Evolutionary conservation across 345 rosid genomes (phyloP).

Genomic region (Eucalyptus leucophloia): DNA sequence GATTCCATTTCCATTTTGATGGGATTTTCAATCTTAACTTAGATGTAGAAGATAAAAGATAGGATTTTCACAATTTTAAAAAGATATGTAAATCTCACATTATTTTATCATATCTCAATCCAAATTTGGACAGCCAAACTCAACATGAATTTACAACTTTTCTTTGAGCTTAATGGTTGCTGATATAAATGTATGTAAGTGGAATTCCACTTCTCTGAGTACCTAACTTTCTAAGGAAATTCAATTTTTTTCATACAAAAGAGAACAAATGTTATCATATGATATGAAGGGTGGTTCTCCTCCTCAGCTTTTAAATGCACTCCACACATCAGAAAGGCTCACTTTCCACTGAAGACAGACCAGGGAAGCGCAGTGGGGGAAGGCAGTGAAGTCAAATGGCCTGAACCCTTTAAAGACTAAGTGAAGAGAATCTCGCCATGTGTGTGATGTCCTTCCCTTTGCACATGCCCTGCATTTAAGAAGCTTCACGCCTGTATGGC

Average conservation of each 20-base stretch:
- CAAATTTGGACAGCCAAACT: neutral
- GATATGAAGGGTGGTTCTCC: neutral
- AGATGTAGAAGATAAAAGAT: neutral
- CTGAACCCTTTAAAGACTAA: neutral
- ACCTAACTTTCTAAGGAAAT: neutral
- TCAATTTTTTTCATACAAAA: neutral
- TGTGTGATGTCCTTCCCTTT: constrained; percentile 6
- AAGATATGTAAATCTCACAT: neutral
- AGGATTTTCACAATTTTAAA: neutral
- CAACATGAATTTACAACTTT: neutral
- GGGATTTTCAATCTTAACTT: neutral
- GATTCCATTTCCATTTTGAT: neutral
- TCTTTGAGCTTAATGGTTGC: neutral
- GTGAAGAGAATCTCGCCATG: neutral
- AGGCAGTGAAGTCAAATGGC: neutral
- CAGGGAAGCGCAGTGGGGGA: neutral
- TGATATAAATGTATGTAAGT: neutral
- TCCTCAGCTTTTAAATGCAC: neutral
- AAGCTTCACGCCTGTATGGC: neutral
- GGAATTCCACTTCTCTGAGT: neutral
- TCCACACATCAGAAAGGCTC: neutral
- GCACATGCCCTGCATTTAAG: constrained; percentile 35
- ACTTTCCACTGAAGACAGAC: neutral
- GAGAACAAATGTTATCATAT: neutral
- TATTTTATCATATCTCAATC: neutral